Conservation (phyloP, 2,329 filamentous ascomycete species). For the Ophiostoma himal-ulmi region DNA sequence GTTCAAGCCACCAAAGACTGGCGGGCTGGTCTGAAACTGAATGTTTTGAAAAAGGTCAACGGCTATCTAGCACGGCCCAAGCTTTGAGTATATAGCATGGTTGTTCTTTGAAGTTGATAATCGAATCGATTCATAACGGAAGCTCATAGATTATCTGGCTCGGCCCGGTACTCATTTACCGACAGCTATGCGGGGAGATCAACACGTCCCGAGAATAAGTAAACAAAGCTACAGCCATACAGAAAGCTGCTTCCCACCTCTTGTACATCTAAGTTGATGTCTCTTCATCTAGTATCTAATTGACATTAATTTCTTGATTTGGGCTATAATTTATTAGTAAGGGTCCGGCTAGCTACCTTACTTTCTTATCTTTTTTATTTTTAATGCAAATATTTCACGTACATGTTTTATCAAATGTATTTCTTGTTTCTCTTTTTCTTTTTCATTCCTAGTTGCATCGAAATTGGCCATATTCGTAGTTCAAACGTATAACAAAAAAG, state of each 20-base stretch:
- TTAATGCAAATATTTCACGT: background rate
- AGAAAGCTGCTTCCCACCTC: background rate
- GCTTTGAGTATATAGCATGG: background rate
- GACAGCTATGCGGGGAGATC: background rate
- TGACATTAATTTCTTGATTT: too few relatives aligned
- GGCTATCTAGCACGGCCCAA: background rate
- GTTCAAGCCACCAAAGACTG: constrained; percentile 28
- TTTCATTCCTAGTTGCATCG: background rate
- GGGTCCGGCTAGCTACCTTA: too few relatives aligned
- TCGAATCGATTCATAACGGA: background rate
- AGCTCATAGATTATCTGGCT: background rate
- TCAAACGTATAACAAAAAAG: background rate
- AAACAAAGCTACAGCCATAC: background rate
- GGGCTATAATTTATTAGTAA: too few relatives aligned
- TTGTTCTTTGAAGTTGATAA: background rate
- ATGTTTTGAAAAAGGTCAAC: background rate
- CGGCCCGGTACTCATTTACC: background rate
- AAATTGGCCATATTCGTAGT: too few relatives aligned
- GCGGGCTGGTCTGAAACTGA: constrained; percentile 22
- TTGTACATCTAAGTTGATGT: too few relatives aligned
- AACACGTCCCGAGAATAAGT: background rate
- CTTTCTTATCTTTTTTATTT: background rate
- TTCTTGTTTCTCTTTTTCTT: background rate
- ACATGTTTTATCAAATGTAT: background rate
- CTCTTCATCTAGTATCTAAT: too few relatives aligned